A percentile compares a stretch with the other conserved stretches of the same genome.
These are phyloP conservation scores for Apiospora marii DNA, from an alignment of 2,329 filamentous ascomycete genomes.

Conservation along the genomic window DNA sequence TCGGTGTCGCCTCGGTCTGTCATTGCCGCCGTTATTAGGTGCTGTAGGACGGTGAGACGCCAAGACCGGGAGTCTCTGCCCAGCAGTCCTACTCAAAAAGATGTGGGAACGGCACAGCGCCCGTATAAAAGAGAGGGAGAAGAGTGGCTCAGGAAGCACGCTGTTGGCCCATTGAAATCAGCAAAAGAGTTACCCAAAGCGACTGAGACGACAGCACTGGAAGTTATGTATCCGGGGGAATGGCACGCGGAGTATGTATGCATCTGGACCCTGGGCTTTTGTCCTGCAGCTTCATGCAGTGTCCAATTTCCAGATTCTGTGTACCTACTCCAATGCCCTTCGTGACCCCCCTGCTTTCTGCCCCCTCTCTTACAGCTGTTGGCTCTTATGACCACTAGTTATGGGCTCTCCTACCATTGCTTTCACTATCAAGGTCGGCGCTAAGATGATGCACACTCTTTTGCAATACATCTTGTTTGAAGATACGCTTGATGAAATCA, in stretches of 20 bases:
- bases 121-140: background rate
- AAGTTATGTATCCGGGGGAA: conserved; percentile 14
- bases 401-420: background rate
- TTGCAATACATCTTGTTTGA: background rate
- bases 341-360: background rate
- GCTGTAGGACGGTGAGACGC: conserved; percentile 9
- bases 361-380: background rate
- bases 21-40: background rate
- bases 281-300: conserved; percentile 11
- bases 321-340: background rate
- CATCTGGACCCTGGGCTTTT: conserved; percentile 9
- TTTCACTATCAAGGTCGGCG: background rate
- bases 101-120: background rate
- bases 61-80: background rate
- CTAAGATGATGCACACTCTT: background rate
- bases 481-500: background rate
- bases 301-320: conserved; percentile 8
- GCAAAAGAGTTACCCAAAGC: background rate
- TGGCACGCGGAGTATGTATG: conserved; percentile 6
- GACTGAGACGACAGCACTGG: background rate
- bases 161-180: background rate
- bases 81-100: background rate
- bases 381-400: background rate
- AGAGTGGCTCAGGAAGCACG: too few species aligned
- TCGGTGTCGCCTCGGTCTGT: background rate